Evolutionary conservation across 192 early-diverging fungal genomes (phyloP), one percentile per base, ranked within the genome.

Genomic region (Podila epicladia): DNA sequence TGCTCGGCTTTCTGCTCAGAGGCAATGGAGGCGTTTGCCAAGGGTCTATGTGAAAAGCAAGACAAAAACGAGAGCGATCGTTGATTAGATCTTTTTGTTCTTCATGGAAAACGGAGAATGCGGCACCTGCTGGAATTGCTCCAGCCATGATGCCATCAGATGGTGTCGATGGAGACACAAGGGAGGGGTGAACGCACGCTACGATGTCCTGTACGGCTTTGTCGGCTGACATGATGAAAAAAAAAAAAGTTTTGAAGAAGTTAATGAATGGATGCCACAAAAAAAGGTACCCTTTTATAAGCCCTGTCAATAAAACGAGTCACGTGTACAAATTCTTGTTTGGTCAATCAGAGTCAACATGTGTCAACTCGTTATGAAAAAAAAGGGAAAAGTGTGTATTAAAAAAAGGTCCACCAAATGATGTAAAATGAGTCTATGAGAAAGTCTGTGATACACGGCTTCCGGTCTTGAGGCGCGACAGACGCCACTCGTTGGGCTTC

Each of bases 401-500:
- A 13, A 68, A 29, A 31, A 59, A 24, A 5, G 7, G 35, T 37
- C 35, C 37, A 45, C 48, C 48, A 65, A 2, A 2, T 37, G 58
- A 19, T 28, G 28, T 41, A 75, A 33, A 12, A 48, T 60, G 58
- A 51, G n/a, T 32, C 5, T 29, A 33, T 20, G 72, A 80, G 62
- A 96, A 96, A 5, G 94, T 96, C 75, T 96, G 94, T 59, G 91
- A 94, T 67, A 90, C 86, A 37, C 92, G 86, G 59, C 85, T 85
- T 65, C 90, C 89, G 65, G 90, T 88, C 73, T 93, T 92, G 58
- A 93, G 88, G 9, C 88, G 86, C 80, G 91, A 92, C 72, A 99
- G 92, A 57, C 98, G 91, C 97, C 97, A 99, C 74, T 97, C 96
- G 84, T 98, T 94, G 22, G 96, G 95, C 79, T 97, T 95, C 75